Evolutionary conservation across 768 basidiomycete genomes (phyloP).

Genomic region (Macrolepiota fuliginosa): DNA sequence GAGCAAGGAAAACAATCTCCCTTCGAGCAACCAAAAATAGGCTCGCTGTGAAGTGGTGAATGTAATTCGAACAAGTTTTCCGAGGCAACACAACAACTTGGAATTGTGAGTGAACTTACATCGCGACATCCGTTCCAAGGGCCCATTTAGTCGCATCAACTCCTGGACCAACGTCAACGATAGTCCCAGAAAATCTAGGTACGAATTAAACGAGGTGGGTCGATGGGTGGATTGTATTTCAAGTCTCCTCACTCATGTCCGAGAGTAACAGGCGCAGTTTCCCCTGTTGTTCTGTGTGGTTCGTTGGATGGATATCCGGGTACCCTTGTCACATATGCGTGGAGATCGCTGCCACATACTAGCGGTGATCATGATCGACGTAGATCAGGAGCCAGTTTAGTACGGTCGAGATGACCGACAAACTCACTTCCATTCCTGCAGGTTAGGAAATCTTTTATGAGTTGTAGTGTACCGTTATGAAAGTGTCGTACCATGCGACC

Average conservation of each 20-base stretch:
- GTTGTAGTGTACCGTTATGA: background rate
- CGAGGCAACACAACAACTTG: too few species aligned
- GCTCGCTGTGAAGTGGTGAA: constrained; percentile 31
- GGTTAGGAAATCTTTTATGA: background rate
- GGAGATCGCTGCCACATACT: constrained; percentile 49
- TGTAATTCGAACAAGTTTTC: background rate
- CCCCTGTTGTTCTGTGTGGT: constrained; percentile 38
- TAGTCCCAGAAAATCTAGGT: constrained; percentile 32
- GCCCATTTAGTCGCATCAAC: constrained; percentile 30
- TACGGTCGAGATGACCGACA: background rate
- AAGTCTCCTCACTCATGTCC: constrained; percentile 41
- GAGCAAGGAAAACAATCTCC: constrained; percentile 31
- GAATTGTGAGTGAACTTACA: constrained; percentile 18
- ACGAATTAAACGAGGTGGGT: background rate
- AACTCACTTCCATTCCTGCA: constrained; percentile 30
- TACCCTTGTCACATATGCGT: constrained; percentile 34
- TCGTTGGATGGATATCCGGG: constrained; percentile 25
- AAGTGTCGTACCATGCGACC: background rate
- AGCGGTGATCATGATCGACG: background rate
- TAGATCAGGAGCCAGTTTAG: background rate
- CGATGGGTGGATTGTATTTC: background rate
- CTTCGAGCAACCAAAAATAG: constrained; percentile 38
- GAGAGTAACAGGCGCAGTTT: constrained; percentile 38
- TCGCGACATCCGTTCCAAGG: constrained; percentile 32
- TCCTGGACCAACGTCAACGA: constrained; percentile 30